Percentiles rank a stretch among this genome's conserved stretches.
Conservation (phyloP, 2,329 filamentous ascomycete species). For the Colletotrichum sp. region DNA sequence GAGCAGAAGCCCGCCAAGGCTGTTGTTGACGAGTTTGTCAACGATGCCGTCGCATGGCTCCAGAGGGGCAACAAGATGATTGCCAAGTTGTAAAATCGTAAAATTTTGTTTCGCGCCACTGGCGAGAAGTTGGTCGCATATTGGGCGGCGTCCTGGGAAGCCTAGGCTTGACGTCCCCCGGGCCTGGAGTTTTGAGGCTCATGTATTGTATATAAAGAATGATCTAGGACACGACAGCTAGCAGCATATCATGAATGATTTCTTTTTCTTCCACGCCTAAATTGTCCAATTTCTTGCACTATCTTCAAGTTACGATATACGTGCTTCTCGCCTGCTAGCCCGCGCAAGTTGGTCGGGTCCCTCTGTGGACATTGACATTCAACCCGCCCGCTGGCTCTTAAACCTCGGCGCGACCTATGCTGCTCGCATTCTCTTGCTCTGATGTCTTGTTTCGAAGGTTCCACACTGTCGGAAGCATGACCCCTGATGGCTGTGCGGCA, state of each 20-base stretch:
- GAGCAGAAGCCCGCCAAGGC: conserved; percentile 90
- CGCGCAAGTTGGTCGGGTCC: not conserved
- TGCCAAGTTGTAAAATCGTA: conserved; percentile 67
- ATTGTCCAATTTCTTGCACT: not conserved
- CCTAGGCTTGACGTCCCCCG: not conserved
- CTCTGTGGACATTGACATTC: no score
- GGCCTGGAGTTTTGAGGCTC: conserved; percentile 18
- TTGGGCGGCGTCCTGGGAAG: not conserved
- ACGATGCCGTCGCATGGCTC: conserved; percentile 76
- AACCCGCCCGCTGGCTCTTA: not conserved
- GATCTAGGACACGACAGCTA: conserved; percentile 4
- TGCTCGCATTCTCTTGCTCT: not conserved
- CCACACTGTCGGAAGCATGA: not conserved
- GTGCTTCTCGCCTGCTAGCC: not conserved
- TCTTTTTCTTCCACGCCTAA: not conserved
- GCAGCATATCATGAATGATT: conserved; percentile 14
- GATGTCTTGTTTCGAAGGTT: not conserved
- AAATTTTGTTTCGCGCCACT: conserved; percentile 10
- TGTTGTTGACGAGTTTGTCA: conserved; percentile 93
- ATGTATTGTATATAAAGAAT: conserved; percentile 11
- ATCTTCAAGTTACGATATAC: not conserved
- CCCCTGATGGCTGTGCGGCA: not conserved
- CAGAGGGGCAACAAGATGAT: conserved; percentile 71
- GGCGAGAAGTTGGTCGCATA: conserved; percentile 13
- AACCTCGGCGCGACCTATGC: not conserved